A percentile compares a stretch with the other conserved stretches of the same genome.
Evolutionary conservation across 2,329 filamentous ascomycete genomes (phyloP).

Genomic region (Nannizziopsis arthrosporioides): DNA sequence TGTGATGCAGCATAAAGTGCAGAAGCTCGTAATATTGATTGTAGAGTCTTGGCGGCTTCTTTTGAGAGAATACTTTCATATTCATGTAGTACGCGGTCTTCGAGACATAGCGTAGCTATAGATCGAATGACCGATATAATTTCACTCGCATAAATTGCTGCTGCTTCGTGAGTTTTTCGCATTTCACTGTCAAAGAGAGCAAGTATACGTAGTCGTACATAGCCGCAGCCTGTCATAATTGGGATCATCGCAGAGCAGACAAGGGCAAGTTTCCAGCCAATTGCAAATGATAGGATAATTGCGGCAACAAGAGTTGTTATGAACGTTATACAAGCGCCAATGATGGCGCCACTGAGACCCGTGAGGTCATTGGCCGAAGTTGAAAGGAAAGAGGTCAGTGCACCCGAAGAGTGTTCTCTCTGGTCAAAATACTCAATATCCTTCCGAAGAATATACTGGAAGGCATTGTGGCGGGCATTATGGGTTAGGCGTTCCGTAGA

Average conservation of each 20-base stretch:
- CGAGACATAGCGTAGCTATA: conserved; percentile 77
- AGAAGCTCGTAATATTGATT: conserved; percentile 65
- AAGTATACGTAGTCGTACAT: conserved; percentile 74
- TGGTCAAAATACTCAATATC: conserved; percentile 85
- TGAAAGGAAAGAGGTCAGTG: conserved; percentile 75
- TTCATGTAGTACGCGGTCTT: conserved; percentile 61
- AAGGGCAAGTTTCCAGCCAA: conserved; percentile 78
- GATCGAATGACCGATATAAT: conserved; percentile 87
- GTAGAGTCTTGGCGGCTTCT: conserved; percentile 57
- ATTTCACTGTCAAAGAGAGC: conserved; percentile 66
- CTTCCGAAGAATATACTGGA: conserved; percentile 60
- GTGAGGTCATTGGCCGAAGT: conserved; percentile 81
- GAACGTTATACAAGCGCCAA: conserved; percentile 76
- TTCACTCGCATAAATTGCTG: conserved; percentile 80
- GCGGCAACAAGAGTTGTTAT: conserved; percentile 65
- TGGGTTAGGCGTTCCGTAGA: conserved; percentile 61
- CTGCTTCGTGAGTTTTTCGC: conserved; percentile 65
- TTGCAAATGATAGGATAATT: conserved; percentile 53
- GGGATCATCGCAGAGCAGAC: conserved; percentile 72
- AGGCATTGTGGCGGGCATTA: too few relatives aligned
- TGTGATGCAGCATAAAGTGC: conserved; percentile 72
- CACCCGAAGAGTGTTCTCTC: conserved; percentile 61
- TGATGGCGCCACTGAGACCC: conserved; percentile 72
- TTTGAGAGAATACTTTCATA: conserved; percentile 56
- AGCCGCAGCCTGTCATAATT: conserved; percentile 64